Evolutionary conservation across 2,329 filamentous ascomycete genomes (phyloP), one percentile per base, ranked within the genome.

Genomic region (Xylariaceae sp.): DNA sequence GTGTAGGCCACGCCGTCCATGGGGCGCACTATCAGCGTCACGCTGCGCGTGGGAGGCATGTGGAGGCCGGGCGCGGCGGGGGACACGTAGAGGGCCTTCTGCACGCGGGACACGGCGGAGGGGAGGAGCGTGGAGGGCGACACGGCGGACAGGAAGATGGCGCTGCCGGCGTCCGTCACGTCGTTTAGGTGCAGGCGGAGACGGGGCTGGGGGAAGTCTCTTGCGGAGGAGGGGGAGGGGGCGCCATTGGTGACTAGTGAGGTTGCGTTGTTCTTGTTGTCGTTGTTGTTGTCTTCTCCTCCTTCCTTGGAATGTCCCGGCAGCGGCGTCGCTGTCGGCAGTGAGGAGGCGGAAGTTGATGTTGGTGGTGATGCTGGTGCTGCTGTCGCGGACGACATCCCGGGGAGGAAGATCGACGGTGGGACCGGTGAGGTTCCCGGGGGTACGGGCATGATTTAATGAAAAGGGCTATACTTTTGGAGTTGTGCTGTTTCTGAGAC

Each of bases 1-100:
- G 93, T 97, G 75, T 97, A 96, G 16, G 93, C 93, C 4, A 97
- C 90, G 43, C 93, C 93, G 41, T 76, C 78, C 83, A 96, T 92
- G 60, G 85, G 78, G 24, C 89, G 84, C 4, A 97, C 77, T 55
- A 96, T 80, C 29, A 97, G 75, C 0, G 92, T 97, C 15, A 97
- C 85, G 45, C 91, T 95, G 55, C 91, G 88, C 8, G 91, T 94
- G n/a, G 83, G 78, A 33, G 83, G 82, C 9, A 72, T 66, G 46
- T 73, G 73, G 6, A 33, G 37, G 26, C 41, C 8, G 2, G 55
- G 52, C 24, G 39, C 10, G 10, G 65, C 61, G 41, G 77, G 75
- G n/a, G 73, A 72, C 37, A 67, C 63, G 71, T 97, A 97, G 24
- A 97, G 84, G 21, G 85, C 81, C 24, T 77, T 75, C 42, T 94